Evolutionary conservation across 306 rosid species (phyloP), one percentile per base, ranked within the genome.

Genomic region (Argentina anserina): DNA sequence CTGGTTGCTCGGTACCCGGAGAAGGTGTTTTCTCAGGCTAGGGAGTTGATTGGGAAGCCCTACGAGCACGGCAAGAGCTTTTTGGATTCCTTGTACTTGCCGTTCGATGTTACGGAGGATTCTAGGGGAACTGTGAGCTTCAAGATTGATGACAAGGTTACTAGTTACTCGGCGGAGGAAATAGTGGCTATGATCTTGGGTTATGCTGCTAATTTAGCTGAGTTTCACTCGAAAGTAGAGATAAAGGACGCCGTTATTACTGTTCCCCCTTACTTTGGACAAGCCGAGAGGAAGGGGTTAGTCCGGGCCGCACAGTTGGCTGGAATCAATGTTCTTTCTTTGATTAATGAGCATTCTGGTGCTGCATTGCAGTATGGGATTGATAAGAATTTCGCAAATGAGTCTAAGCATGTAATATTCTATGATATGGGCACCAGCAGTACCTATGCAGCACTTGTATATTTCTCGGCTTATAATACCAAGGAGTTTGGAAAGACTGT

Each of bases 361-460:
- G 99, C 99, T 1, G 99, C 99, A 23, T 77, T 94, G 79, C 99
- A 94, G 81, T 94, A 94, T 75, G 99, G 99, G 52, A 94, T 94
- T 29, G 99, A 91, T 75, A 94, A 94, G 84, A 92, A 94, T 79
- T 94, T 94, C 74, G 83, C 96, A 0, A 94, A 94, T 50, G 96
- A 71, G 71, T 83, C 99, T 0, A 85, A 93, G 76, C 91, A 91
- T 81, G 96, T 94, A 29, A 81, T 94, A 46, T 90, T 94, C 83
- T 94, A 94, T 20, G 99, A 94, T 78, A 94, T 91, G 99, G 99
- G 99, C 53, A 81, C 99, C 9, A 87, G 89, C 86, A 91, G 96
- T 78, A 88, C 96, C 64, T 88, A 94, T 56, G 97, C 97, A 3
- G 93, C 96, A 3, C 91, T 94, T 25, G 97, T 91, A 70, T 79